Conservation (phyloP, 768 basidiomycete genomes). For the Suillus discolor region DNA sequence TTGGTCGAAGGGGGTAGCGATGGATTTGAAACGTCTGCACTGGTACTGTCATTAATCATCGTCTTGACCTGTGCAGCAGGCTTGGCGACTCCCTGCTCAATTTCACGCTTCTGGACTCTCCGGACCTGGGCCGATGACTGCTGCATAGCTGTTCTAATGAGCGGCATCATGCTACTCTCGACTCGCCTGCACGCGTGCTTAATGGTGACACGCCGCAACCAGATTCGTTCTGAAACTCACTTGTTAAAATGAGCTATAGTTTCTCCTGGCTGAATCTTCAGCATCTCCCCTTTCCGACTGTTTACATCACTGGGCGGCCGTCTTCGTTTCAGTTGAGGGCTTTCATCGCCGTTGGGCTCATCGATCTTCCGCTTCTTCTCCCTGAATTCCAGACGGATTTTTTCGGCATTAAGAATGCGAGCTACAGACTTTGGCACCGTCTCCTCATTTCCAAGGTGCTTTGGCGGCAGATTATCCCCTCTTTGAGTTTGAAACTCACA, state of each 20-base stretch:
- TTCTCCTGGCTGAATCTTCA: conserved; percentile 66
- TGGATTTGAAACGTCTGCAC: conserved; percentile 16
- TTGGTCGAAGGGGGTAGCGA: conserved; percentile 18
- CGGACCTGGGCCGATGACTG: conserved; percentile 55
- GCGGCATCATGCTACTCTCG: conserved; percentile 68
- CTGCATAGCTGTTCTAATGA: conserved; percentile 62
- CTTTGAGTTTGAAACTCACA: conserved; percentile 32
- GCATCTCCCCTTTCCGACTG: conserved; percentile 19
- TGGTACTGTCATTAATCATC: conserved; percentile 15
- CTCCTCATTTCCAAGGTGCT: conserved; percentile 50
- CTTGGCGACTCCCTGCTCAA: conserved; percentile 26
- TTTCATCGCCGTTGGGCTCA: conserved; percentile 33
- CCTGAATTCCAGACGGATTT: conserved; percentile 58
- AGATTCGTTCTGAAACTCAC: conserved; percentile 39
- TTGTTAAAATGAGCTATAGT: conserved; percentile 76
- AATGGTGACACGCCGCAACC: conserved; percentile 15
- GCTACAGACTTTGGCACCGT: conserved; percentile 68
- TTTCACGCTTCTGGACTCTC: conserved; percentile 40
- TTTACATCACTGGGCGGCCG: conserved; percentile 22
- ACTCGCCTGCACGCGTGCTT: conserved; percentile 54
- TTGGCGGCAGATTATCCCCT: conserved; percentile 52
- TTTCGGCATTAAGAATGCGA: conserved; percentile 64
- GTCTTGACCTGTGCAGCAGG: conserved; percentile 17
- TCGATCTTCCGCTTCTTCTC: conserved; percentile 44
- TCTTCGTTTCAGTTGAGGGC: conserved; percentile 29